Evolutionary conservation across 1,139 yeast species (phyloP).

Genomic region (Hanseniaspora uvarum): DNA sequence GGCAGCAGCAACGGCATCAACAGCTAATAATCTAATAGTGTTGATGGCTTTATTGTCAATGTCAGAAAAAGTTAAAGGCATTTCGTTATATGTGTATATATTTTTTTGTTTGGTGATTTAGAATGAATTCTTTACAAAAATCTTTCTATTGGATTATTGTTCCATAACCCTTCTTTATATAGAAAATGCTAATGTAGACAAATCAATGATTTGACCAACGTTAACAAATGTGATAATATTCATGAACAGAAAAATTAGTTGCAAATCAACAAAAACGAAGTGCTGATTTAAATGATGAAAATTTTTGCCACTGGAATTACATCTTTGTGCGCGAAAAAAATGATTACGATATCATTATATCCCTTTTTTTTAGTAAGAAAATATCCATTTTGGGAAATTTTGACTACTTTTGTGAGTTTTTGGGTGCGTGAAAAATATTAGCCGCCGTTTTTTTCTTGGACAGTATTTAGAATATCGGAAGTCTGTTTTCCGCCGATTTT

Average conservation of each 20-base stretch:
- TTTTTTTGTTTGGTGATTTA: background rate
- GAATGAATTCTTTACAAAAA: background rate
- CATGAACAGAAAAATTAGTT: too few species aligned
- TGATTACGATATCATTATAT: background rate
- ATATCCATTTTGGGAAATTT: background rate
- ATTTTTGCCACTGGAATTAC: background rate
- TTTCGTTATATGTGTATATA: slow-evolving; percentile 22
- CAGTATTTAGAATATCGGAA: background rate
- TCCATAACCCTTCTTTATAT: background rate
- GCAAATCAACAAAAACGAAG: background rate
- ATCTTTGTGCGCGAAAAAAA: background rate
- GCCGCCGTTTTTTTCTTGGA: background rate
- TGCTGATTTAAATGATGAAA: background rate
- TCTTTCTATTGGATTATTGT: background rate
- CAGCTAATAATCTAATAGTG: slow-evolving; percentile 85
- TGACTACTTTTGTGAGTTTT: background rate
- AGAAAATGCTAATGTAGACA: background rate
- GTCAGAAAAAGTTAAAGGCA: slow-evolving; percentile 31
- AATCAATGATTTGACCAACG: background rate
- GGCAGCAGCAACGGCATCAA: slow-evolving; percentile 80
- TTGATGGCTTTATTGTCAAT: slow-evolving; percentile 69
- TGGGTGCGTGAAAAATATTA: slow-evolving; percentile 23
- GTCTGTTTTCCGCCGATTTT: background rate
- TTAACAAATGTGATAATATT: too few species aligned
- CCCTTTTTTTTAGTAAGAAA: background rate